Conservation (phyloP, 2,329 filamentous ascomycete genomes). For the Claviceps paspali region DNA sequence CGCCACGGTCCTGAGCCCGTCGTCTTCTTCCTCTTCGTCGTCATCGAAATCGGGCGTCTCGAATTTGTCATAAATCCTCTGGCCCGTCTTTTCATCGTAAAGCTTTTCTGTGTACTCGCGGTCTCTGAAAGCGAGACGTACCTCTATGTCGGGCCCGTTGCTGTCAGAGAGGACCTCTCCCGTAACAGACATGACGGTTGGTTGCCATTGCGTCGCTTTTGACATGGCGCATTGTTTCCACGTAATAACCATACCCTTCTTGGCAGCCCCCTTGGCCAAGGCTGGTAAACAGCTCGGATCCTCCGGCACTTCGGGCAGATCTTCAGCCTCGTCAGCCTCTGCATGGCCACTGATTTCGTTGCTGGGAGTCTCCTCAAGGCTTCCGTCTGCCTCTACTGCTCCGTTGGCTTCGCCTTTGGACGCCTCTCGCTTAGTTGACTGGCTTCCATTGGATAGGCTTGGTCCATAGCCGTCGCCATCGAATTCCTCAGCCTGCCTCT, state of each 20-base stretch:
- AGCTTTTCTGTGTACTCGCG: constrained; percentile 39
- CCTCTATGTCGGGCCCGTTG: constrained; percentile 35
- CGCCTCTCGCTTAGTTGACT: constrained; percentile 5
- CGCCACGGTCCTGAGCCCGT: constrained; percentile 43
- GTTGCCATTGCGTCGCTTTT: constrained; percentile 49
- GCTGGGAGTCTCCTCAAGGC: neutral
- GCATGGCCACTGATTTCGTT: neutral
- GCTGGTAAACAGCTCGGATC: constrained; percentile 38
- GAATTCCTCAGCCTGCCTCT: constrained; percentile 26
- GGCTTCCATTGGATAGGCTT: constrained; percentile 10
- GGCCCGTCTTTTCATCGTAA: constrained; percentile 52
- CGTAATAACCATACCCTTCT: constrained; percentile 47
- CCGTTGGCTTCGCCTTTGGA: constrained; percentile 1
- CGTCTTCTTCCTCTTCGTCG: constrained; percentile 40
- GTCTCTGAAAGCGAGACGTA: constrained; percentile 57
- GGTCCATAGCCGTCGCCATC: constrained; percentile 16
- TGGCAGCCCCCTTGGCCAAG: constrained; percentile 32
- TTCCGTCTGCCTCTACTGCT: neutral
- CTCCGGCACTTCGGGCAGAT: constrained; percentile 46
- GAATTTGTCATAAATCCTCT: constrained; percentile 62
- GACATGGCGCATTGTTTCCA: constrained; percentile 53
- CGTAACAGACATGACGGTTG: constrained; percentile 47
- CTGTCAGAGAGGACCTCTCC: constrained; percentile 45
- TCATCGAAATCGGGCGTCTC: constrained; percentile 54
- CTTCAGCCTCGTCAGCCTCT: constrained; percentile 14